These are phyloP conservation scores for Thermoascus crustaceus DNA, from an alignment of 2,329 filamentous ascomycete genomes.

Conservation along the genomic window DNA sequence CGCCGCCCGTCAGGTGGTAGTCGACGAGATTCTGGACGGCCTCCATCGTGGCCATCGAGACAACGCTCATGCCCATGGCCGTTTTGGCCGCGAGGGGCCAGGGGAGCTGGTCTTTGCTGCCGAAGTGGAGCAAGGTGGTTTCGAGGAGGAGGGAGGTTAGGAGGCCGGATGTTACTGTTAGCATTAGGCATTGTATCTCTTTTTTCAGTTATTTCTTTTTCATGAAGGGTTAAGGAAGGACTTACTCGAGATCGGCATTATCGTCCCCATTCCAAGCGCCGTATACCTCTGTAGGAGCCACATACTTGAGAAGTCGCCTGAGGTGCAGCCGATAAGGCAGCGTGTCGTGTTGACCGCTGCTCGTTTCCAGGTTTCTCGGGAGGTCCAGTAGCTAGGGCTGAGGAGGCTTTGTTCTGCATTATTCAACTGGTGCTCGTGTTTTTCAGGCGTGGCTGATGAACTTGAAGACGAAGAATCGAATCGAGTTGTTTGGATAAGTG, in stretches of 20 bases:
- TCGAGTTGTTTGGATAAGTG: neutral
- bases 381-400: slow-evolving; percentile 28
- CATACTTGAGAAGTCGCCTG: slow-evolving; percentile 50
- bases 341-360: slow-evolving; percentile 48
- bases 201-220: too few species aligned
- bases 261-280: slow-evolving; percentile 39
- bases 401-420: neutral
- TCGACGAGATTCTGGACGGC: slow-evolving; percentile 48
- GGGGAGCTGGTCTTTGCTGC: slow-evolving; percentile 40
- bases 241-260: slow-evolving; percentile 48
- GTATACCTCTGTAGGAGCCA: slow-evolving; percentile 47
- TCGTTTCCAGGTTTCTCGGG: slow-evolving; percentile 39
- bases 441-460: neutral
- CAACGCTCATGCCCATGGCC: slow-evolving; percentile 51
- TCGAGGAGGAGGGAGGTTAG: slow-evolving; percentile 47
- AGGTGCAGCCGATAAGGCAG: slow-evolving; percentile 48
- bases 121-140: slow-evolving; percentile 43
- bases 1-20: slow-evolving; percentile 47
- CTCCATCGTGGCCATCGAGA: slow-evolving; percentile 55
- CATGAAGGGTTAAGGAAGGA: slow-evolving; percentile 2
- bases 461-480: neutral
- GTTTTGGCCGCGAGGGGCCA: slow-evolving; percentile 44
- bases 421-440: slow-evolving; percentile 6
- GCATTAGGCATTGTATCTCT: neutral
- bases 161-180: slow-evolving; percentile 45